phyloP scores from a whole-genome alignment of 345 rosid genomes.

The Sapria himalayana region DNA sequence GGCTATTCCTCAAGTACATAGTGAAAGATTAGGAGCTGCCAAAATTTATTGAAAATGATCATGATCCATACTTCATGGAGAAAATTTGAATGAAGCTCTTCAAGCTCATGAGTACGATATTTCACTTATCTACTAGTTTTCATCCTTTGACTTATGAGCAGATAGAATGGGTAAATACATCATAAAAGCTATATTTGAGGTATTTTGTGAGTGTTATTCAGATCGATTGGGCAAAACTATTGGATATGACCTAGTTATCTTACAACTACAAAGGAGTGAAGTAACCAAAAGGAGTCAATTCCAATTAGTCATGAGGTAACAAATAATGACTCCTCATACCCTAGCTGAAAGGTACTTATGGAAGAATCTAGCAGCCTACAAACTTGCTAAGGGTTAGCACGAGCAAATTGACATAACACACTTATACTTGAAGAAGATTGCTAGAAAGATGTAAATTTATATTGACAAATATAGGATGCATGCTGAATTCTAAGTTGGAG shows the following conservation, averaged over 20 bases:
- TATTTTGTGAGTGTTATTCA: neutral
- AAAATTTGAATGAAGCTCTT: neutral
- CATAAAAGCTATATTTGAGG: neutral
- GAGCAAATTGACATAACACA: no score
- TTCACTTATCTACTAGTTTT: neutral
- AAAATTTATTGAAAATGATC: neutral
- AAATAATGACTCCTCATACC: no score
- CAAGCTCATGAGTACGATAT: neutral
- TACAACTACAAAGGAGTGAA: no score
- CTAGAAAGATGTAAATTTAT: no score
- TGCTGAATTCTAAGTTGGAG: no score
- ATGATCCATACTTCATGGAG: neutral
- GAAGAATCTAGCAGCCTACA: no score
- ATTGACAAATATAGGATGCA: no score
- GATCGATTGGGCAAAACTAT: neutral
- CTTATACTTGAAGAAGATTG: no score
- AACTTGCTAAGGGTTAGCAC: no score
- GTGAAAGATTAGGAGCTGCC: conserved; percentile 1
- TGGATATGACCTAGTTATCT: neutral
- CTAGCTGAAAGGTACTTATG: no score
- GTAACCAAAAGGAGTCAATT: no score
- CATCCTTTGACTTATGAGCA: neutral
- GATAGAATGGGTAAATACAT: neutral
- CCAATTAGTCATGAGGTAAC: no score
- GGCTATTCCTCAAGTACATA: conserved; percentile 1